Base-by-base conservation (phyloP, 2,329 filamentous ascomycete genomes). In the Diaporthe vexans region DNA sequence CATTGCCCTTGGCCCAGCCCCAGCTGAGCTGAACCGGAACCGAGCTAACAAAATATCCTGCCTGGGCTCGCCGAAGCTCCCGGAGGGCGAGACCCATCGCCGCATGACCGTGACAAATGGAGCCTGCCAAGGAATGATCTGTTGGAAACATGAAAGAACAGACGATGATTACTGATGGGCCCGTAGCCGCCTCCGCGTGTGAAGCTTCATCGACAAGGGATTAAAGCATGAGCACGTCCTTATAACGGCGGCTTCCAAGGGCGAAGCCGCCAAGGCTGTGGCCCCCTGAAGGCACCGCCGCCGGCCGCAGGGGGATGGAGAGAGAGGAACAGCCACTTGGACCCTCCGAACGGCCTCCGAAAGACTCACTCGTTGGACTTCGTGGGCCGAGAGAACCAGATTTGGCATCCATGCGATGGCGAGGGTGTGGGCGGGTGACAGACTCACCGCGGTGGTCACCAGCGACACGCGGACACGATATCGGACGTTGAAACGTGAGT, bases 401-500 rank as follows among this genome's bases (percentile, higher is more conserved):
- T 35, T 26, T n/a, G 21, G 29, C 6, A 51, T 35, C 43, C 43
- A 65, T 51, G 61, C 43, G 61, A 35, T 35, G 35, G 37, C 37
- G 37, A 40, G 2, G 37, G 37, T 15, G 37, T 13, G 37, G 21
- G 40, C 17, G 37, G 37, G 67, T 40, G 40, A 61, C 35, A 52
- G 43, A 52, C 43, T 67, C 71, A 51, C n/a, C 51, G 59, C 43
- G 37, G 29, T 37, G 52, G 52, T 33, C 54, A 37, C 37, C 29
- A 65, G 46, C 33, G 46, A 57, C 21, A 57, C 9, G 59, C 26
- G 26, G 51, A 51, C 21, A 58, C 61, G 52, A 59, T 15, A 52
- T 69, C 71, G 71, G 54, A 58, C 72, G 46, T 72, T 63, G 69
- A 24, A 61, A 73, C 71, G 54, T 46, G 51, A 48, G 52, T 19